Conservation (phyloP, 148 eudicot species). For the Selenicereus undatus region DNA sequence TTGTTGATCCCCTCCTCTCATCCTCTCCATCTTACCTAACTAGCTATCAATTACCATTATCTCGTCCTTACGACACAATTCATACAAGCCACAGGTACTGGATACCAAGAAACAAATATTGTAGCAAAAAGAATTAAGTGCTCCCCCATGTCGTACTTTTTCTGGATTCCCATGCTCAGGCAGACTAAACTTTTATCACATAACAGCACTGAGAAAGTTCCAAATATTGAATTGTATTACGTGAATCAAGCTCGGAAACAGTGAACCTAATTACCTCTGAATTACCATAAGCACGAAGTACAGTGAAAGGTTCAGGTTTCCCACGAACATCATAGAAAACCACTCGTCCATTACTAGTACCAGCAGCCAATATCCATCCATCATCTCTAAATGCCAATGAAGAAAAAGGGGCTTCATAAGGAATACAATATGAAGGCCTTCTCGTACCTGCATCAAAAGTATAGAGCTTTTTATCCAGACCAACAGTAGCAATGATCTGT, state of each 20-base stretch:
- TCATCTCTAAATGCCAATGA: conserved; percentile 87
- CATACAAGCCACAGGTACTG: too few species aligned
- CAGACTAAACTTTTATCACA: background rate
- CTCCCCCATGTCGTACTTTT: too few species aligned
- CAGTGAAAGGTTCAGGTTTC: conserved; percentile 83
- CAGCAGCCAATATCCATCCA: conserved; percentile 88
- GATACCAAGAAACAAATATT: too few species aligned
- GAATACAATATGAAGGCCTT: conserved; percentile 55
- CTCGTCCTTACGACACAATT: too few species aligned
- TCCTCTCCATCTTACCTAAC: too few species aligned
- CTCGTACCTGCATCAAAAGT: conserved; percentile 71
- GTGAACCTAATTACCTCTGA: conserved; percentile 55
- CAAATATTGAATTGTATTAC: background rate
- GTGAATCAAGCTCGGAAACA: background rate
- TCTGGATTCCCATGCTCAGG: too few species aligned
- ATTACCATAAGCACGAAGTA: conserved; percentile 84
- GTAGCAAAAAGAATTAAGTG: too few species aligned
- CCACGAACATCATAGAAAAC: conserved; percentile 96
- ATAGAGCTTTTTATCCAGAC: conserved; percentile 91
- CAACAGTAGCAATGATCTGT: conserved; percentile 88
- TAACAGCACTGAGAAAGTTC: background rate
- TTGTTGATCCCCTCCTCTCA: too few species aligned
- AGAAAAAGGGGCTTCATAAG: conserved; percentile 91
- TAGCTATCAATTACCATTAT: too few species aligned
- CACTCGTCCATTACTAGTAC: conserved; percentile 81